phyloP scores from a whole-genome alignment of 345 rosid species.

The Arabidopsis arenosa region DNA sequence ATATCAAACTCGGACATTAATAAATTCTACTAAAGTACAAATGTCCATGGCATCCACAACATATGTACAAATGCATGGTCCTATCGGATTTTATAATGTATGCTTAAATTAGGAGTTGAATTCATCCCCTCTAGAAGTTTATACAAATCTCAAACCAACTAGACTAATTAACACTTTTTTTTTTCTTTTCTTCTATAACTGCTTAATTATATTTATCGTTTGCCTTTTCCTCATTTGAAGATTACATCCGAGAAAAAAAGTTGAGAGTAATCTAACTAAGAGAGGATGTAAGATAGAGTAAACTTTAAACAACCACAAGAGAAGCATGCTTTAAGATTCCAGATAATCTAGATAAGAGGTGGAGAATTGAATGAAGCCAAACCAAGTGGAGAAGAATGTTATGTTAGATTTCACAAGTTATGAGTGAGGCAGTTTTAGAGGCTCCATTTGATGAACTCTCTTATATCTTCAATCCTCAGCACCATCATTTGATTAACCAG shows the following conservation, averaged over 20 bases:
- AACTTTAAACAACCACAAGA: not conserved
- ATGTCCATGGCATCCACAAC: not conserved
- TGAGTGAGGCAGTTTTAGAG: no score
- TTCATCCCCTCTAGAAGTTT: not conserved
- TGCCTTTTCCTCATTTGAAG: no score
- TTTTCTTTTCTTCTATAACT: no score
- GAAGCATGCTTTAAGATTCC: not conserved
- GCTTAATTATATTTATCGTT: no score
- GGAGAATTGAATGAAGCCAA: not conserved
- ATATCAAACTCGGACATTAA: not conserved
- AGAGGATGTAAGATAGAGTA: not conserved
- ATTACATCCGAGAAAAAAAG: no score
- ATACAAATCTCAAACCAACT: conserved; percentile 13
- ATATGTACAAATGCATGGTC: not conserved
- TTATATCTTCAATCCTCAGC: no score
- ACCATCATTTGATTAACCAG: no score
- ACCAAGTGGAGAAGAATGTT: no score
- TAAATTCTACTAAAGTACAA: not conserved
- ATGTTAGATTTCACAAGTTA: no score
- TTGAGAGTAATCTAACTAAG: no score
- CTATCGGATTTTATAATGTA: not conserved
- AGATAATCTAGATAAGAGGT: not conserved
- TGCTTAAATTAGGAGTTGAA: not conserved
- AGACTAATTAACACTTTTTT: not conserved
- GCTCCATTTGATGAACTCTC: no score